These are phyloP conservation scores for Senna siamea DNA, from an alignment of 306 rosid genomes.

Conservation along the genomic window DNA sequence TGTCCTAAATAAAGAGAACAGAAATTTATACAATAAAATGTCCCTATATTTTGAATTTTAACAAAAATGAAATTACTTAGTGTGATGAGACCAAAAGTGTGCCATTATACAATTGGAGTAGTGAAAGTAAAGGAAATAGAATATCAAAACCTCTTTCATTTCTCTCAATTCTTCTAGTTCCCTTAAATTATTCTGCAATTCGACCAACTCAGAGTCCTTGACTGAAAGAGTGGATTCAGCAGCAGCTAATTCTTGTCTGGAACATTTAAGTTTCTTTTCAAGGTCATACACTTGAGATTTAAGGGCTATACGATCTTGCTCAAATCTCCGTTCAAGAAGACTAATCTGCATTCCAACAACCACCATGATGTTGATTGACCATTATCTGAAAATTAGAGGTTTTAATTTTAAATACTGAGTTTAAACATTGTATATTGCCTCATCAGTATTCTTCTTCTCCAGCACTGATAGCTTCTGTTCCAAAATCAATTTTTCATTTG, in stretches of 20 bases:
- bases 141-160: constrained; percentile 85
- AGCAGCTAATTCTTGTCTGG: constrained; percentile 59
- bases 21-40: constrained; percentile 16
- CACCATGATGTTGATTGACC: constrained; percentile 26
- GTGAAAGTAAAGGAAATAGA: constrained; percentile 2
- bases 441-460: constrained; percentile 68
- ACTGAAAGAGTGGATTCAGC: constrained; percentile 62
- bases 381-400: constrained; percentile 28
- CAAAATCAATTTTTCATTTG: constrained; percentile 59
- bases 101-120: constrained; percentile 21
- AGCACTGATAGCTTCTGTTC: constrained; percentile 61
- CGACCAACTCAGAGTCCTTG: constrained; percentile 69
- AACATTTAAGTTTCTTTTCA: constrained; percentile 65
- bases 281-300: constrained; percentile 61
- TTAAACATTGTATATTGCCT: constrained; percentile 54
- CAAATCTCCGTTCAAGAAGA: constrained; percentile 54
- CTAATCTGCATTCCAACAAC: constrained; percentile 61
- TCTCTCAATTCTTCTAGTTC: constrained; percentile 95
- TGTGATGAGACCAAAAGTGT: background rate
- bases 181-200: constrained; percentile 62
- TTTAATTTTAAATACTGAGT: constrained; percentile 21
- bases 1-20: constrained; percentile 62
- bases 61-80: constrained; percentile 13
- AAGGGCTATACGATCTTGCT: constrained; percentile 63
- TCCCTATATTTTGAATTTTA: background rate